Conservation (phyloP, 1,139 yeast genomes). For the Wickerhamomyces sp. region DNA sequence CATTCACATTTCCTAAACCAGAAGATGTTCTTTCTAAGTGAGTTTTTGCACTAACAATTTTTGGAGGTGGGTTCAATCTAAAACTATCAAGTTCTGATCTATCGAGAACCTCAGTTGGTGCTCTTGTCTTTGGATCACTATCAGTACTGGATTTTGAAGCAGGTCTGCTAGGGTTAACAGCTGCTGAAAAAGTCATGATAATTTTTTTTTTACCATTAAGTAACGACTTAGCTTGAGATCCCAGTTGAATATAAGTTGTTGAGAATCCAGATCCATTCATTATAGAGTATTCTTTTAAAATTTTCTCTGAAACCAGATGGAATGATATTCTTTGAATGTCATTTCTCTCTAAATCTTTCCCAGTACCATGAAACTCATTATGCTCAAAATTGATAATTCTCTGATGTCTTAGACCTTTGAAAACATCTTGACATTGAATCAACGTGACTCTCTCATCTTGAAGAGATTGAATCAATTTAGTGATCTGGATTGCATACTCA, state of each 20-base stretch:
- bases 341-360: slow-evolving; percentile 54
- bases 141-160: not conserved
- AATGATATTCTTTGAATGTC: slow-evolving; percentile 81
- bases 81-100: slow-evolving; percentile 12
- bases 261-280: slow-evolving; percentile 79
- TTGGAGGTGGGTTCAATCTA: slow-evolving; percentile 17
- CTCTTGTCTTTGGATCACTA: not conserved
- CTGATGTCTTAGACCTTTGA: slow-evolving; percentile 65
- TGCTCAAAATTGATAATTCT: slow-evolving; percentile 63
- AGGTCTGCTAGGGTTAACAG: slow-evolving; percentile 3
- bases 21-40: slow-evolving; percentile 25
- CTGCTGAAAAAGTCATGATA: slow-evolving; percentile 37
- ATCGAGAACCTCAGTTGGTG: slow-evolving; percentile 5
- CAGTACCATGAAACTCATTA: slow-evolving; percentile 65
- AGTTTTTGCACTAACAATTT: slow-evolving; percentile 25
- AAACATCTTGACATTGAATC: slow-evolving; percentile 77
- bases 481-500: slow-evolving; percentile 51
- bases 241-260: slow-evolving; percentile 62
- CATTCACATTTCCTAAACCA: slow-evolving; percentile 11
- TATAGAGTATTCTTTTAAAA: slow-evolving; percentile 66
- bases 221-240: slow-evolving; percentile 47
- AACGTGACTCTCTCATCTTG: slow-evolving; percentile 65
- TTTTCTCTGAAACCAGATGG: slow-evolving; percentile 63
- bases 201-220: slow-evolving; percentile 41
- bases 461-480: slow-evolving; percentile 52